These are phyloP conservation scores for Linum usitatissimum DNA, from an alignment of 345 rosid genomes.

Conservation along the genomic window DNA sequence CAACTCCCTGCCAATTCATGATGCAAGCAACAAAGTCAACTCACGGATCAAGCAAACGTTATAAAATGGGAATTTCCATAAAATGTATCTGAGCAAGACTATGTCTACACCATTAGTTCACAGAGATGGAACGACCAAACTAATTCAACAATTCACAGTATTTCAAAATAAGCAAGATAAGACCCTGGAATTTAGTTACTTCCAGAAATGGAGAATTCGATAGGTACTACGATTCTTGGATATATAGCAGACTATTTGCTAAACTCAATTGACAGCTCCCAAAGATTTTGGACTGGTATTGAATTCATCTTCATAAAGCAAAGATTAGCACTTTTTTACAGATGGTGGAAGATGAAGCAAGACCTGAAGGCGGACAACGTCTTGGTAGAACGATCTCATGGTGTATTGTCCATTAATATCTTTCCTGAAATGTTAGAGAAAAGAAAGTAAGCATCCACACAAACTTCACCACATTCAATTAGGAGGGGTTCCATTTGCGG, in stretches of 20 bases:
- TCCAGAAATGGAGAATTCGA: no score
- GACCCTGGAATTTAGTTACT: no score
- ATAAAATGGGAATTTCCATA: not conserved
- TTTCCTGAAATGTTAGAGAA: conserved; percentile 36
- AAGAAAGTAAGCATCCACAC: conserved; percentile 11
- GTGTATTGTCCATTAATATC: conserved; percentile 51
- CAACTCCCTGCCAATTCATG: conserved; percentile 35
- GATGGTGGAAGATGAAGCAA: conserved; percentile 6
- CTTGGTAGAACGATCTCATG: conserved; percentile 56
- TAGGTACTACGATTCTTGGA: no score
- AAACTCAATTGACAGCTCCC: not conserved
- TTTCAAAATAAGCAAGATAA: no score
- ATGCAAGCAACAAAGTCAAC: not conserved
- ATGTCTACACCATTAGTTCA: not conserved
- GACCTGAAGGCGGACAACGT: conserved; percentile 67
- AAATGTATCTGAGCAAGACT: not conserved
- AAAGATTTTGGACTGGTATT: not conserved
- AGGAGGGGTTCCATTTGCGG: not conserved
- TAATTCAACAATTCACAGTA: no score
- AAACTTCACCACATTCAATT: not conserved
- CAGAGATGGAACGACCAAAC: not conserved
- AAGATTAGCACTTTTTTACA: not conserved
- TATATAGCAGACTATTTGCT: no score
- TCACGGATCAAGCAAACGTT: not conserved
- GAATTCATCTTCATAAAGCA: conserved; percentile 5